phyloP scores from a whole-genome alignment of 75 land plant genomes.

The Larix kaempferi region DNA sequence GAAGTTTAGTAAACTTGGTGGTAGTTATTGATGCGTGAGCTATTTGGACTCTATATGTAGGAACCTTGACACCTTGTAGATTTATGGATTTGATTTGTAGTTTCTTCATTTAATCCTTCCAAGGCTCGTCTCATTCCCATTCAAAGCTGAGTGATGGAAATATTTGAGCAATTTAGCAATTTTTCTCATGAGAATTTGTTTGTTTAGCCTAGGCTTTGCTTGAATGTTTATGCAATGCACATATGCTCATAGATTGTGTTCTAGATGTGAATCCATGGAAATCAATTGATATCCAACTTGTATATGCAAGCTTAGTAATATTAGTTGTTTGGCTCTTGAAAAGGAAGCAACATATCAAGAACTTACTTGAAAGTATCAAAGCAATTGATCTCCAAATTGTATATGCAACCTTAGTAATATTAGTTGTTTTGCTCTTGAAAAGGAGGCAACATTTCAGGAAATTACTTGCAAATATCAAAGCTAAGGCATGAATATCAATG shows the following conservation, averaged over 20 bases:
- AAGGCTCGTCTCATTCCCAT: too few species aligned
- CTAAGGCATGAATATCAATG: constrained; percentile 37
- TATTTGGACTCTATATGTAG: too few species aligned
- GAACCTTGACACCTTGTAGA: too few species aligned
- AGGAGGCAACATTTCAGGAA: constrained; percentile 33
- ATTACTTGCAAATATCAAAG: constrained; percentile 58
- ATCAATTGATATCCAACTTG: constrained; percentile 34
- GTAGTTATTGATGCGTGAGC: too few species aligned
- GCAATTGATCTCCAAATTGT: constrained; percentile 16
- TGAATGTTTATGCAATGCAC: too few species aligned
- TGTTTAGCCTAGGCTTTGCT: too few species aligned
- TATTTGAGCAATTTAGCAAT: too few species aligned
- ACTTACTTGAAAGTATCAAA: constrained; percentile 52
- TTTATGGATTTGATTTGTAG: too few species aligned
- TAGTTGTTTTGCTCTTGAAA: constrained; percentile 40
- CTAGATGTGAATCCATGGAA: constrained; percentile 27
- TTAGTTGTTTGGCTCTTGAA: constrained; percentile 38
- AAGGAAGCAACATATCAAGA: constrained; percentile 35
- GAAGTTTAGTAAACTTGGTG: too few species aligned
- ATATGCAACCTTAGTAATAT: constrained; percentile 32
- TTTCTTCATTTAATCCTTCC: too few species aligned
- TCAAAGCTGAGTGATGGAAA: too few species aligned
- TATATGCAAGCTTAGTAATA: constrained; percentile 37
- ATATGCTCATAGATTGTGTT: constrained; percentile 39
- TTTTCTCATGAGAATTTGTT: too few species aligned